phyloP scores from a whole-genome alignment of 2,329 filamentous ascomycete genomes.

The Blumeriella jaapii region DNA sequence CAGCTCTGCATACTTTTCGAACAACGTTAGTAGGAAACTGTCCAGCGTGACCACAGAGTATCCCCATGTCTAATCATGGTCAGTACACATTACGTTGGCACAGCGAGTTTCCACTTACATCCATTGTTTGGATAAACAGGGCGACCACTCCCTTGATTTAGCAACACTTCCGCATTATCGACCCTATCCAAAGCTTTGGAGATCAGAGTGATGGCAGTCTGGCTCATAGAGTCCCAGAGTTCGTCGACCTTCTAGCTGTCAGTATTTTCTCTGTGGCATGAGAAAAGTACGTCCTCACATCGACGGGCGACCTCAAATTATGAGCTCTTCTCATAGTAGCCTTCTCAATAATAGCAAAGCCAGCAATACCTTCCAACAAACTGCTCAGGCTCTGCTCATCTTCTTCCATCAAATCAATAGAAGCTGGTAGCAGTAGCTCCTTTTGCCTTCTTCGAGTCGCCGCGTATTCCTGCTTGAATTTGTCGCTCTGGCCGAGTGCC shows the following conservation, averaged over 20 bases:
- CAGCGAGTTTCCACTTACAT: slow-evolving; percentile 42
- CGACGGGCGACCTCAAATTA: slow-evolving; percentile 67
- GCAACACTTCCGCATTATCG: slow-evolving; percentile 75
- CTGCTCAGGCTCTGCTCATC: slow-evolving; percentile 86
- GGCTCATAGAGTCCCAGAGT: slow-evolving; percentile 96
- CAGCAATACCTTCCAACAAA: slow-evolving; percentile 83
- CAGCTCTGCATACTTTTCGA: slow-evolving; percentile 86
- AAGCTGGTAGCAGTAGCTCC: slow-evolving; percentile 70
- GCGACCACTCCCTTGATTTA: slow-evolving; percentile 91
- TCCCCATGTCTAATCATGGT: slow-evolving; percentile 58
- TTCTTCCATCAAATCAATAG: slow-evolving; percentile 67
- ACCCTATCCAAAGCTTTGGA: slow-evolving; percentile 66
- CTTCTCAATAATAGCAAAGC: slow-evolving; percentile 93
- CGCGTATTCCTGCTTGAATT: slow-evolving; percentile 85
- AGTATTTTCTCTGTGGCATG: slow-evolving; percentile 5
- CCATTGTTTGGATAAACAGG: slow-evolving; percentile 96
- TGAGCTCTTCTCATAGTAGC: slow-evolving; percentile 82
- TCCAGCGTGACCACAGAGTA: slow-evolving; percentile 78
- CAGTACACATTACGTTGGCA: background rate
- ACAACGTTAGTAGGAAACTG: slow-evolving; percentile 74
- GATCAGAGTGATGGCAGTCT: slow-evolving; percentile 71
- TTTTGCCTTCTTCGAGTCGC: slow-evolving; percentile 84
- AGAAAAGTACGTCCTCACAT: slow-evolving; percentile 43
- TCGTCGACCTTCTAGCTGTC: slow-evolving; percentile 66
- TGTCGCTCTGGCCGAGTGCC: slow-evolving; percentile 82